phyloP scores from a whole-genome alignment of 2,329 filamentous ascomycete genomes.

The Lanzia echinophila region DNA sequence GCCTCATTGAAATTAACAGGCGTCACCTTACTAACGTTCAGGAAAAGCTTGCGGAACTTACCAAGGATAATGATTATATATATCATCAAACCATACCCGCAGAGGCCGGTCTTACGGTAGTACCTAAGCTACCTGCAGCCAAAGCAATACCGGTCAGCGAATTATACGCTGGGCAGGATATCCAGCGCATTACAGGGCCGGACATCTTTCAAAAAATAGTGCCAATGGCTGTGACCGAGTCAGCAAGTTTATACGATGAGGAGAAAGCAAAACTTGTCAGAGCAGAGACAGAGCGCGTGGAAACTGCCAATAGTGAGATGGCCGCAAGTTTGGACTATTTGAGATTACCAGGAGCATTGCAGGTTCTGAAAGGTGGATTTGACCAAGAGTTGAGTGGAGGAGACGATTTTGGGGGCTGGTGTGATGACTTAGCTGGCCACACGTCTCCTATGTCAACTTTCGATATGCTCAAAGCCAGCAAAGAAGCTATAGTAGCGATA shows the following conservation, averaged over 20 bases:
- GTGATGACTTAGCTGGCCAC: constrained; percentile 82
- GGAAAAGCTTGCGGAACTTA: constrained; percentile 67
- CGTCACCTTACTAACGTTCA: constrained; percentile 75
- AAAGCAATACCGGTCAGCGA: constrained; percentile 97
- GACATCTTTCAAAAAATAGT: constrained; percentile 97
- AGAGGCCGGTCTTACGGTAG: constrained; percentile 72
- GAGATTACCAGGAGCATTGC: constrained; percentile 79
- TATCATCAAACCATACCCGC: constrained; percentile 90
- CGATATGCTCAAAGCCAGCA: constrained; percentile 70
- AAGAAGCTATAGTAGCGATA: constrained; percentile 62
- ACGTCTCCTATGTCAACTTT: constrained; percentile 74
- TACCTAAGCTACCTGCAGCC: constrained; percentile 86
- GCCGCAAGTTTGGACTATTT: constrained; percentile 90
- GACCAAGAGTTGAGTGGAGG: constrained; percentile 85
- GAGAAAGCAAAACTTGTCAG: constrained; percentile 95
- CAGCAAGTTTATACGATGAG: constrained; percentile 93
- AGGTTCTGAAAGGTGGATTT: constrained; percentile 86
- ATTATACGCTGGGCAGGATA: constrained; percentile 93
- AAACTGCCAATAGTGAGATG: constrained; percentile 92
- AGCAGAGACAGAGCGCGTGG: constrained; percentile 88
- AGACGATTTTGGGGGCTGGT: constrained; percentile 90
- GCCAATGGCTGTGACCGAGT: constrained; percentile 91
- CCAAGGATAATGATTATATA: constrained; percentile 96
- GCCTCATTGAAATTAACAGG: constrained; percentile 75
- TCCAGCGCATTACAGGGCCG: constrained; percentile 91